These are phyloP conservation scores for Kazachstania bromeliacearum DNA, from an alignment of 805 yeast species.

Conservation along the genomic window DNA sequence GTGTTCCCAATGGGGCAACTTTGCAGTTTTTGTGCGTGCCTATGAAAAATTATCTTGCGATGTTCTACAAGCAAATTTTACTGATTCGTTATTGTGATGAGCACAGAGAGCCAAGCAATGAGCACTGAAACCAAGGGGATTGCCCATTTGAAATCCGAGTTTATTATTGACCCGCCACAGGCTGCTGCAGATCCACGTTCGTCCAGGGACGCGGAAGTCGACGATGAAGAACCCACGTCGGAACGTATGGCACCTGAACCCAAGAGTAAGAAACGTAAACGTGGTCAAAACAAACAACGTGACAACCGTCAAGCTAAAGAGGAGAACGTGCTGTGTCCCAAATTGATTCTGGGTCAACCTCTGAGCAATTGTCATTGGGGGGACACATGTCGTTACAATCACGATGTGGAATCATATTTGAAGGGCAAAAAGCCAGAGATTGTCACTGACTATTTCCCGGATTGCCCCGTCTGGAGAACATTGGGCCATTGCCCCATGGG, in stretches of 20 bases:
- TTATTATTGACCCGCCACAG: slow-evolving; percentile 30
- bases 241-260: slow-evolving; percentile 33
- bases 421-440: slow-evolving; percentile 60
- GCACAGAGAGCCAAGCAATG: no score
- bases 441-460: slow-evolving; percentile 36
- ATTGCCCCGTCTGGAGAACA: slow-evolving; percentile 74
- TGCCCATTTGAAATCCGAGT: slow-evolving; percentile 72
- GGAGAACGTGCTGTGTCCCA: slow-evolving; percentile 53
- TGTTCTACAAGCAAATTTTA: neutral
- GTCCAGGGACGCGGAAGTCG: slow-evolving; percentile 6
- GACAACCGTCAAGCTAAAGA: slow-evolving; percentile 64
- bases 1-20: no score
- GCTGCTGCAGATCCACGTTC: neutral
- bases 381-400: slow-evolving; percentile 68
- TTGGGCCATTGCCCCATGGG: slow-evolving; percentile 92
- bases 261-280: slow-evolving; percentile 35
- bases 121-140: slow-evolving; percentile 49
- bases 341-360: slow-evolving; percentile 46
- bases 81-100: no score
- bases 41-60: neutral
- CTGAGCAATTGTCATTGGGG: slow-evolving; percentile 50
- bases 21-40: no score
- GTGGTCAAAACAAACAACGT: slow-evolving; percentile 81
- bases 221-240: slow-evolving; percentile 38
- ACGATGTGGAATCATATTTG: slow-evolving; percentile 61